Conservation (phyloP, 2,329 filamentous ascomycete genomes). For the Fonsecaea multimorphosa region DNA sequence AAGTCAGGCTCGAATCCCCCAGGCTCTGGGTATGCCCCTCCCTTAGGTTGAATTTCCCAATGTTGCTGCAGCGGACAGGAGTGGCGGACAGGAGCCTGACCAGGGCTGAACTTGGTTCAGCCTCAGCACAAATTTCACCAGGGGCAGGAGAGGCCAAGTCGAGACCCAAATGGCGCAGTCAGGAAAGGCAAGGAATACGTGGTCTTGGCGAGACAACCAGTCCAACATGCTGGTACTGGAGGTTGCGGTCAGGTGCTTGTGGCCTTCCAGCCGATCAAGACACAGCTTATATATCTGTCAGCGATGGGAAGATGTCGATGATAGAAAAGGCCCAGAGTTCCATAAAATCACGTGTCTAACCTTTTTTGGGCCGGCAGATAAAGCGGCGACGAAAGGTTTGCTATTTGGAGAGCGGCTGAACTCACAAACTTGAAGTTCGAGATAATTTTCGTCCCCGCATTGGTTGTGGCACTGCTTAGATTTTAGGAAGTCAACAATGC, state of each 20-base stretch:
- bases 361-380: background rate
- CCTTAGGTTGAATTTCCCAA: background rate
- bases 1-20: background rate
- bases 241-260: background rate
- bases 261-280: background rate
- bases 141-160: background rate
- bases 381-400: background rate
- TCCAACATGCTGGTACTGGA: background rate
- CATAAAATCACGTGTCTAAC: background rate
- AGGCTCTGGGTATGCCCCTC: background rate
- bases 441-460: conserved; percentile 21
- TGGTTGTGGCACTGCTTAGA: background rate
- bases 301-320: background rate
- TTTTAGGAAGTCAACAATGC: conserved; percentile 22
- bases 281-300: background rate
- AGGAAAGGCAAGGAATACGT: background rate
- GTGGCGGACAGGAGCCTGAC: background rate
- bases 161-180: background rate
- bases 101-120: background rate
- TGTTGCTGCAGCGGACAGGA: background rate
- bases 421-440: background rate
- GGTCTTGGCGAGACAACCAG: background rate
- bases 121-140: background rate
- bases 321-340: background rate
- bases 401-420: background rate